phyloP scores from a whole-genome alignment of 352 stramenopile genomes.

The Chrysophaeum taylorii region DNA sequence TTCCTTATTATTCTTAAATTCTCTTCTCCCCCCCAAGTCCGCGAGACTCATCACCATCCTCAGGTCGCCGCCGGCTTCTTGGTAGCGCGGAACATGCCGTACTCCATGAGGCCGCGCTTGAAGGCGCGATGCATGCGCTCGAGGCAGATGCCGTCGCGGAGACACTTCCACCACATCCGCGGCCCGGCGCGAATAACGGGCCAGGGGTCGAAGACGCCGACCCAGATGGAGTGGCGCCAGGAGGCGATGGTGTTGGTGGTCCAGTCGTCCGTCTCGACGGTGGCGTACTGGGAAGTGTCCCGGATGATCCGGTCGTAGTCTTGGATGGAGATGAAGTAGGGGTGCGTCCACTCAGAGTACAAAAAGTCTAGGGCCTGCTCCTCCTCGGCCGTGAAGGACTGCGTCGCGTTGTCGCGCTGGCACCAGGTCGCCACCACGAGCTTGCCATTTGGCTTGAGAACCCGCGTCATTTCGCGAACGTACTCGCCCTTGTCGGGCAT shows the following conservation, averaged over 20 bases:
- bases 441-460: constrained; percentile 69
- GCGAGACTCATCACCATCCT: no score
- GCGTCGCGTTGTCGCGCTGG: constrained; percentile 57
- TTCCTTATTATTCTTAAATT: no score
- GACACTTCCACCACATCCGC: constrained; percentile 54
- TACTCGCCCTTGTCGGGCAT: constrained; percentile 75
- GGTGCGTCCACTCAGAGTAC: constrained; percentile 73
- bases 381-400: constrained; percentile 56
- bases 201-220: constrained; percentile 59
- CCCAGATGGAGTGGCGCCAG: constrained; percentile 67
- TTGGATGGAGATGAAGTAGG: constrained; percentile 75
- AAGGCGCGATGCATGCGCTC: constrained; percentile 70
- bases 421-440: constrained; percentile 67
- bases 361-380: constrained; percentile 62
- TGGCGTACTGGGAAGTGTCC: constrained; percentile 51
- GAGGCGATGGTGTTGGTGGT: constrained; percentile 54
- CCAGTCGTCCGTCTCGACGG: constrained; percentile 59
- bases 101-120: constrained; percentile 65
- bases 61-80: constrained; percentile 50
- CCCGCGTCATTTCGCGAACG: constrained; percentile 69
- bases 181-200: constrained; percentile 54
- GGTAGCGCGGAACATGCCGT: constrained; percentile 65
- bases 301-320: constrained; percentile 60
- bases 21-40: no score
- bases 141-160: constrained; percentile 63